Conservation (phyloP, 495 filamentous ascomycete species). For the Xylaria scruposa region DNA sequence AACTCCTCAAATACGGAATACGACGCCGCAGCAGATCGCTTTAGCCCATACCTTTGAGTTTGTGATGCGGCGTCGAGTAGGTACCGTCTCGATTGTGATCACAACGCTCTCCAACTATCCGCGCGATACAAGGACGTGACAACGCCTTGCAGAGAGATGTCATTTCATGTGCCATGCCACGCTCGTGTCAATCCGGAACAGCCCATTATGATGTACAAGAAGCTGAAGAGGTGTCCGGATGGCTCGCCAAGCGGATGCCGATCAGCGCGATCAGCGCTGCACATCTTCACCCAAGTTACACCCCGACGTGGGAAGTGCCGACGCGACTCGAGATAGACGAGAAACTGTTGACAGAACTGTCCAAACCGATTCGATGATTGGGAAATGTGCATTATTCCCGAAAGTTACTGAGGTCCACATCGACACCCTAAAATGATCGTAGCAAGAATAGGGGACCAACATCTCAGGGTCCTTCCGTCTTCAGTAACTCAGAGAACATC, state of each 20-base stretch:
- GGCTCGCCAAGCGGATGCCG: conserved; percentile 14
- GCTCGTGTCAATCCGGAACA: not conserved
- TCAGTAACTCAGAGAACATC: not conserved
- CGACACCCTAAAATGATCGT: conserved; percentile 8
- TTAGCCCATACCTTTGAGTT: conserved; percentile 1
- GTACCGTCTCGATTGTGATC: not conserved
- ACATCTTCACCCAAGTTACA: conserved; percentile 12
- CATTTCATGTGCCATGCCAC: not conserved
- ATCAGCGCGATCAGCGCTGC: conserved; percentile 21
- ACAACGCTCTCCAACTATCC: not conserved
- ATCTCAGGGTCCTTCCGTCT: conserved; percentile 12
- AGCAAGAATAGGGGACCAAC: not conserved
- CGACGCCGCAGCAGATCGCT: not conserved
- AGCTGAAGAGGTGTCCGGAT: not conserved
- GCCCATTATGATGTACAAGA: not conserved
- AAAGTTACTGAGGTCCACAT: not conserved
- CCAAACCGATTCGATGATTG: conserved; percentile 2
- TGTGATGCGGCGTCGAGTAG: conserved; percentile 2
- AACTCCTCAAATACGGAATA: not conserved
- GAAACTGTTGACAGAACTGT: not conserved
- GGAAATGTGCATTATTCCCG: not conserved
- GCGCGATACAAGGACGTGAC: not conserved
- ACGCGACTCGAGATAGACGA: conserved; percentile 7
- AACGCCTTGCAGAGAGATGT: conserved; percentile 3
- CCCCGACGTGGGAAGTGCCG: conserved; percentile 18